Evolutionary conservation across 2,329 filamentous ascomycete species (phyloP), one percentile per base, ranked within the genome.

Genomic region (Aspergillus spinulosporus): DNA sequence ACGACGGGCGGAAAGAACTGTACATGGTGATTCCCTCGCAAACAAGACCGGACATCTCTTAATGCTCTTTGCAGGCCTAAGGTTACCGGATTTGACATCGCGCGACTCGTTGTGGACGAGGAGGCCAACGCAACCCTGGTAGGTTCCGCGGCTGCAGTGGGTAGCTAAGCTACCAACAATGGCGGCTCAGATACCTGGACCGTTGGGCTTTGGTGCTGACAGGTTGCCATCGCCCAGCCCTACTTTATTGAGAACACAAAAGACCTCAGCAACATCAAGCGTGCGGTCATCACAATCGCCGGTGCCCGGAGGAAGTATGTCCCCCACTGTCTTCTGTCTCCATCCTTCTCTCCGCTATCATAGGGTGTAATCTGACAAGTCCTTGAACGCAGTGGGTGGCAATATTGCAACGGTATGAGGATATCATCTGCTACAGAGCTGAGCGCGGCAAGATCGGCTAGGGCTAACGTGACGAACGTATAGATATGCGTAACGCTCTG

Each of bases 171-270:
- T 21, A 21, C 21, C 21, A 21, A 21, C 21, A 21, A 21, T 21
- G 21, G 21, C 21, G 21, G 21, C 21, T 21, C 21, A 21, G 21
- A 21, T 21, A 21, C 21, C 21, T 21, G 21, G 21, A 21, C 21
- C 37, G 26, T 26, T 8, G 9, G 40, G 26, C 28, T 6, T 31
- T 43, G 5, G 15, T n/a, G 9, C 44, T 47, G 44, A 47, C 21
- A 31, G 21, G 21, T 31, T 21, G 3, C 28, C 14, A 34, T 46
- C 0, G 5, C 7, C 12, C 32, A 49, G 46, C 46, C 46, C 1
- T 49, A 49, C 46, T 49, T 15, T 15, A 11, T 49, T 6, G 46
- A 49, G n/a, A 49, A 49, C 7, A 37, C 46, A 28, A 49, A 49
- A 49, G 46, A 49, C n/a, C 12, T 39, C 5, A 49, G 34, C 15